phyloP scores from a whole-genome alignment of 2,329 filamentous ascomycete genomes.

The Calcarisporium arbuscula region DNA sequence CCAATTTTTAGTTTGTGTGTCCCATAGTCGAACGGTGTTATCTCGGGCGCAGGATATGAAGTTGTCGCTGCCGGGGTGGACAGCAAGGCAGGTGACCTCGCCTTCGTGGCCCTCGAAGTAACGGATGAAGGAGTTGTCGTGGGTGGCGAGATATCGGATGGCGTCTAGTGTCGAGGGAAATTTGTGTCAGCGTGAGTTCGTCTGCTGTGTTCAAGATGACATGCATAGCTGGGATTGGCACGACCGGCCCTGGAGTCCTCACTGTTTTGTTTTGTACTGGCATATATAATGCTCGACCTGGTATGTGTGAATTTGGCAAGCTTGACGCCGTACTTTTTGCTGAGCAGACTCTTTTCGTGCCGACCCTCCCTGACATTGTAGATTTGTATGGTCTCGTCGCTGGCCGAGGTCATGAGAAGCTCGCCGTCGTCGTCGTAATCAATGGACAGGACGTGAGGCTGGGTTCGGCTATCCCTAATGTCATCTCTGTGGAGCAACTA shows the following conservation, averaged over 20 bases:
- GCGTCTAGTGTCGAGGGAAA: slow-evolving; percentile 58
- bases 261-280: slow-evolving; percentile 92
- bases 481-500: slow-evolving; percentile 54
- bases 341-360: slow-evolving; percentile 81
- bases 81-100: slow-evolving; percentile 72
- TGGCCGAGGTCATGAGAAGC: slow-evolving; percentile 82
- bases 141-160: slow-evolving; percentile 79
- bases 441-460: slow-evolving; percentile 73
- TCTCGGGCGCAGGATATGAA: slow-evolving; percentile 91
- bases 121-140: slow-evolving; percentile 93
- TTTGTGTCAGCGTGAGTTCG: slow-evolving; percentile 3
- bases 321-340: slow-evolving; percentile 95
- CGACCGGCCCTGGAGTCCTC: no score
- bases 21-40: slow-evolving; percentile 88
- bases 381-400: slow-evolving; percentile 91
- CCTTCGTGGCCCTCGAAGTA: slow-evolving; percentile 91
- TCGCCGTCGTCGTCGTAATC: slow-evolving; percentile 97
- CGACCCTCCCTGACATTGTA: slow-evolving; percentile 91
- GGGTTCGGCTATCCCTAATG: slow-evolving; percentile 42
- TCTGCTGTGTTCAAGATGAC: background rate
- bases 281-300: slow-evolving; percentile 85
- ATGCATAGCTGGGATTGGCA: background rate
- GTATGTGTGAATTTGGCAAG: slow-evolving; percentile 92
- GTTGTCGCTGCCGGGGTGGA: slow-evolving; percentile 81
- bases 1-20: slow-evolving; percentile 71